These are phyloP conservation scores for Talaromyces sp. DNA, from an alignment of 2,329 filamentous ascomycete species.

Conservation along the genomic window DNA sequence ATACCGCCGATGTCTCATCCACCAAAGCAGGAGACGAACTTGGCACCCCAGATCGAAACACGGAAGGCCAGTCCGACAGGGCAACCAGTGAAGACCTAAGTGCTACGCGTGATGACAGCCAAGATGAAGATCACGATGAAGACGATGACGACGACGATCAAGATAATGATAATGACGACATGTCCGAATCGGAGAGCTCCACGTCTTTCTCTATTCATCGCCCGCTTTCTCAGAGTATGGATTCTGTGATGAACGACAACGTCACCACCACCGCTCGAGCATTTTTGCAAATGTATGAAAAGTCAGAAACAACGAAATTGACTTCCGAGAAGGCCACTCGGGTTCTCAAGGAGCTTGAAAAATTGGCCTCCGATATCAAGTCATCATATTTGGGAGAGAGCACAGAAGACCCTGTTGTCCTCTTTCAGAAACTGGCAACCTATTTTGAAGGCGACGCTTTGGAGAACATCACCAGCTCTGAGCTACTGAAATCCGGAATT, in stretches of 20 bases:
- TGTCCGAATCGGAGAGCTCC: conserved; percentile 65
- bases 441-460: conserved; percentile 87
- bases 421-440: conserved; percentile 71
- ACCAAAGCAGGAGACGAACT: conserved; percentile 17
- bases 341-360: conserved; percentile 69
- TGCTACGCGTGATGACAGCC: conserved; percentile 19
- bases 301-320: conserved; percentile 59
- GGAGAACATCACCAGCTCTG: conserved; percentile 91
- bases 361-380: conserved; percentile 67
- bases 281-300: conserved; percentile 80
- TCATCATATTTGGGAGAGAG: conserved; percentile 56
- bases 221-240: conserved; percentile 31
- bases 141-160: conserved; percentile 29
- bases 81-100: conserved; percentile 9
- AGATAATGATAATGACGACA: conserved; percentile 44
- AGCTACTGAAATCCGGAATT: conserved; percentile 84
- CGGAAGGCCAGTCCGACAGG: conserved; percentile 5
- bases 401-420: conserved; percentile 49
- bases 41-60: conserved; percentile 14
- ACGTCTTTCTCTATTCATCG: conserved; percentile 46
- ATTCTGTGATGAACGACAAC: conserved; percentile 59
- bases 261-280: conserved; percentile 73
- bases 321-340: conserved; percentile 74
- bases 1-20: conserved; percentile 15
- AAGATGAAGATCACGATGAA: conserved; percentile 25